Percentiles rank a stretch among this genome's conserved stretches.
Evolutionary conservation across 2,329 filamentous ascomycete species (phyloP).

Genomic region (Onygenales sp.): DNA sequence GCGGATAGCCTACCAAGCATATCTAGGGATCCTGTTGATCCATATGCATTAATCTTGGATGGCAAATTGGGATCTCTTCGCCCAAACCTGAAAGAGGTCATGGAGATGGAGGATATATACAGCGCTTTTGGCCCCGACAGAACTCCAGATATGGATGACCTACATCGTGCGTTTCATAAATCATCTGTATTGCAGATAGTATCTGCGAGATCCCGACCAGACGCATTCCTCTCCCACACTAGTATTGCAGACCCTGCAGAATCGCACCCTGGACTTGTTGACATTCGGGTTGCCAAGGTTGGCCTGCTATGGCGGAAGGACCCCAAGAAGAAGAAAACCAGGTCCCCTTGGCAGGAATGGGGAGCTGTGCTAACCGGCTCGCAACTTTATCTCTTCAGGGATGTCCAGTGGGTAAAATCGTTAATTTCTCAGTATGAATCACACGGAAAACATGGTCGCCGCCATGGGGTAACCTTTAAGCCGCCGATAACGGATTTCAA

Average conservation of each 20-base stretch:
- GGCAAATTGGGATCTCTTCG: slow-evolving; percentile 73
- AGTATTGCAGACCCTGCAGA: slow-evolving; percentile 77
- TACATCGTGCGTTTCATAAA: slow-evolving; percentile 83
- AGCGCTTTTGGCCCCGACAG: slow-evolving; percentile 70
- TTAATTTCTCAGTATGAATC: slow-evolving; percentile 80
- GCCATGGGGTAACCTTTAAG: slow-evolving; percentile 75
- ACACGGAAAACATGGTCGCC: slow-evolving; percentile 68
- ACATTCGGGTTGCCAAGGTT: slow-evolving; percentile 96
- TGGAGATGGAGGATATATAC: slow-evolving; percentile 86
- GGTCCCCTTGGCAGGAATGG: slow-evolving; percentile 98
- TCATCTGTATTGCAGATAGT: slow-evolving; percentile 92
- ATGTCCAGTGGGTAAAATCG: slow-evolving; percentile 83
- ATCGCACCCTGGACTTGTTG: slow-evolving; percentile 83
- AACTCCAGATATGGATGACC: slow-evolving; percentile 66
- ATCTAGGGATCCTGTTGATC: slow-evolving; percentile 79
- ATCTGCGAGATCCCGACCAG: slow-evolving; percentile 82
- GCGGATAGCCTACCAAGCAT: slow-evolving; percentile 56
- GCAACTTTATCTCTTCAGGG: slow-evolving; percentile 92
- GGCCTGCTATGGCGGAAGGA: slow-evolving; percentile 93
- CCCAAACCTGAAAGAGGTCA: slow-evolving; percentile 82
- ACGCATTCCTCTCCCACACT: slow-evolving; percentile 87
- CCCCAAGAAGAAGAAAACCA: slow-evolving; percentile 80
- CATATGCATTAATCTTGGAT: slow-evolving; percentile 89
- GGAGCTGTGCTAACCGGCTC: slow-evolving; percentile 93
- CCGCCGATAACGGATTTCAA: slow-evolving; percentile 88